A percentile compares a stretch with the other conserved stretches of the same genome.
These are phyloP conservation scores for Talaromyces stipitatus DNA, from an alignment of 495 filamentous ascomycete genomes.

Conservation along the genomic window DNA sequence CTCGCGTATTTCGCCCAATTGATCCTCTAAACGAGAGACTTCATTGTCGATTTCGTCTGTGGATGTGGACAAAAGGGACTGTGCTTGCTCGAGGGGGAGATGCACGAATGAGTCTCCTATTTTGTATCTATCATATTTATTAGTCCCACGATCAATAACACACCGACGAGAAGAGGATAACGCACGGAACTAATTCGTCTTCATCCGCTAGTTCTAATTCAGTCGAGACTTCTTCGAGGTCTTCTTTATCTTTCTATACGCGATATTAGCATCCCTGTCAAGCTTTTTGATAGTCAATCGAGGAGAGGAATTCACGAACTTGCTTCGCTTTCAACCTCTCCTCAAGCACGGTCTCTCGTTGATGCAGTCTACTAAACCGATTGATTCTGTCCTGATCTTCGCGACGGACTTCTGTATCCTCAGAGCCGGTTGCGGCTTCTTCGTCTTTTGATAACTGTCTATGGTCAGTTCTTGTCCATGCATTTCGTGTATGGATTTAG, in stretches of 20 bases:
- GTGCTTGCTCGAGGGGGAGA: conserved; percentile 73
- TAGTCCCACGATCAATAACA: conserved; percentile 5
- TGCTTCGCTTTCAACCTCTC: conserved; percentile 77
- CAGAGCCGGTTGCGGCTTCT: conserved; percentile 59
- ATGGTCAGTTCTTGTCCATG: background rate
- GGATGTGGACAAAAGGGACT: conserved; percentile 68
- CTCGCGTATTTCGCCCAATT: conserved; percentile 62
- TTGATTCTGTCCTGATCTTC: conserved; percentile 99
- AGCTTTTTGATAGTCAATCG: background rate
- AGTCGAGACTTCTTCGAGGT: conserved; percentile 82
- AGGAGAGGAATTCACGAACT: conserved; percentile 38
- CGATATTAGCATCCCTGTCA: background rate
- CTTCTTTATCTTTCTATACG: conserved; percentile 91
- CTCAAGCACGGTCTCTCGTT: conserved; percentile 68
- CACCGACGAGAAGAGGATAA: conserved; percentile 4
- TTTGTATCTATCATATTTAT: conserved; percentile 62
- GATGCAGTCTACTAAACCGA: conserved; percentile 89
- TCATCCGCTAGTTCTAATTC: conserved; percentile 95
- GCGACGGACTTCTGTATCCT: conserved; percentile 85
- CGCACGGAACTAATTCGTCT: conserved; percentile 83
- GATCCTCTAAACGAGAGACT: conserved; percentile 67
- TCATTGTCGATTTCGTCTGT: conserved; percentile 67
- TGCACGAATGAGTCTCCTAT: conserved; percentile 93
- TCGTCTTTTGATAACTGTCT: conserved; percentile 88
- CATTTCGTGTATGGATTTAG: background rate